A percentile compares a stretch with the other conserved stretches of the same genome.
Conservation (phyloP, 768 basidiomycete genomes). For the Solioccasus polychromus region DNA sequence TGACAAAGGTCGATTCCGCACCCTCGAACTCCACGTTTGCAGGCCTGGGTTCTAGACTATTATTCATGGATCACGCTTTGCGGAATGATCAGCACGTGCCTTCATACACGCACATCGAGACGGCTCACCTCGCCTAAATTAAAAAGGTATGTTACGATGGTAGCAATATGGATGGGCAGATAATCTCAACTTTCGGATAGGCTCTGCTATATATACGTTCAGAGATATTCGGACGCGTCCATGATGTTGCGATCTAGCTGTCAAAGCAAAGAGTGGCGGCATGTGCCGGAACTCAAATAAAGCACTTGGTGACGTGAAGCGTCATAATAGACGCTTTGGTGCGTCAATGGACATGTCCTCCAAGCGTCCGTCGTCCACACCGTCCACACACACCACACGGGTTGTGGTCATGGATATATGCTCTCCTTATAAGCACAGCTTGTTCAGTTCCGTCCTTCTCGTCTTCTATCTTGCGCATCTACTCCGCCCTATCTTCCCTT, state of each 20-base stretch:
- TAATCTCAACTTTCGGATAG: conserved; percentile 7
- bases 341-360: conserved; percentile 18
- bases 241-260: no score
- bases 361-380: conserved; percentile 22
- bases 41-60: conserved; percentile 6
- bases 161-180: conserved; percentile 13
- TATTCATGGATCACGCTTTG: conserved; percentile 12
- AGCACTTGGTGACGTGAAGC: conserved; percentile 14
- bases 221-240: no score
- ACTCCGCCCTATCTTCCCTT: conserved; percentile 28
- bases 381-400: conserved; percentile 26
- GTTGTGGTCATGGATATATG: conserved; percentile 23
- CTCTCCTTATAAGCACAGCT: conserved; percentile 21
- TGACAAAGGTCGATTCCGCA: conserved; percentile 18
- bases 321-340: conserved; percentile 16
- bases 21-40: conserved; percentile 3
- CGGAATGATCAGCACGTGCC: conserved; percentile 24
- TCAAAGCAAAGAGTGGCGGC: conserved; percentile 15
- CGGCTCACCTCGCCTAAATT: no score
- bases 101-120: conserved; percentile 17
- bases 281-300: no score
- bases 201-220: conserved; percentile 18
- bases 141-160: conserved; percentile 26
- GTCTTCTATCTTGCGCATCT: conserved; percentile 24
- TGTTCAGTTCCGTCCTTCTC: conserved; percentile 28